These are phyloP conservation scores for Ophiostoma angusticollis DNA, from an alignment of 2,329 filamentous ascomycete species.

Conservation along the genomic window DNA sequence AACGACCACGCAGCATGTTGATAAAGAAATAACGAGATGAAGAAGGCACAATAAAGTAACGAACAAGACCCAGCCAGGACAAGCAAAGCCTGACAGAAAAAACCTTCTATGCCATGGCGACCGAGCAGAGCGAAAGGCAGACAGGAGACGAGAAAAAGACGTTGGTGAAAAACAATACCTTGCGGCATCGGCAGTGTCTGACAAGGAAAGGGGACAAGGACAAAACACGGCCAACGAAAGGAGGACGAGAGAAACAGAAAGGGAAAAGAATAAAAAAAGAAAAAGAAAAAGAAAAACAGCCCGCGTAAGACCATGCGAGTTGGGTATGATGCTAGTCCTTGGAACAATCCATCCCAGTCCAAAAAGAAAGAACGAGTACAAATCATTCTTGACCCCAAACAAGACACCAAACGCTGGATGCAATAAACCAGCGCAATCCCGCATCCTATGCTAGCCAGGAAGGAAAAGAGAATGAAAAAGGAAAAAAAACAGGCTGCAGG, in stretches of 20 bases:
- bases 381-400: no score
- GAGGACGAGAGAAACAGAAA: background rate
- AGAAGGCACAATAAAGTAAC: background rate
- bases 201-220: constrained; percentile 3
- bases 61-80: no score
- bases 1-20: no score
- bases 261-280: background rate
- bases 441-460: no score
- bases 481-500: no score
- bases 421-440: no score
- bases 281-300: background rate
- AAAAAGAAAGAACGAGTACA: background rate
- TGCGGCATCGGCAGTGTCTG: no score
- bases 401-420: no score
- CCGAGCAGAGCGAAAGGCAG: background rate
- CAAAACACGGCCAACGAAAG: background rate
- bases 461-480: no score
- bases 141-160: background rate
- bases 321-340: no score
- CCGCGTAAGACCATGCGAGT: background rate
- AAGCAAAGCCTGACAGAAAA: background rate
- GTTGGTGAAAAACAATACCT: no score
- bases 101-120: background rate
- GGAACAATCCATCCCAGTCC: background rate
- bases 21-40: constrained; percentile 1